Conservation (phyloP, 1,139 yeast species). For the Hyphopichia khmerensis region DNA sequence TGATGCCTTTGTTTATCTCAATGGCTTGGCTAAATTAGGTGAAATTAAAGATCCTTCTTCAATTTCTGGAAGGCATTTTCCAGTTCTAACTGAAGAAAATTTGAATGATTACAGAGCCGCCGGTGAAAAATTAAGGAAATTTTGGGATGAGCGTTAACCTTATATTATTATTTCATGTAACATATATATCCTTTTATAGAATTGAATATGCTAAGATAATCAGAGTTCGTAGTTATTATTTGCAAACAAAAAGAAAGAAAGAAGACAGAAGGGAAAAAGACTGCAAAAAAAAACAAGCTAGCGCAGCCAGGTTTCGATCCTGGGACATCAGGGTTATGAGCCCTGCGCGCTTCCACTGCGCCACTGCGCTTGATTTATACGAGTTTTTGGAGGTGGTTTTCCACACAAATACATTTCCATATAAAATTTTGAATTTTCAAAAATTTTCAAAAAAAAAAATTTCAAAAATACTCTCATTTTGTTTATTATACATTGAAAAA, state of each 20-base stretch:
- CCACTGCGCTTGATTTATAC: conserved; percentile 63
- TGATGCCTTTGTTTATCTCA: conserved; percentile 21
- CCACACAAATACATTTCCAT: no score
- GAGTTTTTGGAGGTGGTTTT: neutral
- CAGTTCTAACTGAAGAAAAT: conserved; percentile 27
- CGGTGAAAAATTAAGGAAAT: conserved; percentile 16
- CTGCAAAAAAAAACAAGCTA: conserved; percentile 27
- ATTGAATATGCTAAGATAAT: neutral
- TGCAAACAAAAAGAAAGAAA: neutral
- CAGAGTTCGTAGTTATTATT: no score
- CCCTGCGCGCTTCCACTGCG: conserved; percentile 99
- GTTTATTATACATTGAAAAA: no score
- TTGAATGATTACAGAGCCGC: conserved; percentile 17
- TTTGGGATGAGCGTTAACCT: conserved; percentile 17
- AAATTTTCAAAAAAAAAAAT: no score
- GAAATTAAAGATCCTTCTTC: conserved; percentile 16
- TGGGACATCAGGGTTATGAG: conserved; percentile 99
- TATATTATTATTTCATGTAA: neutral
- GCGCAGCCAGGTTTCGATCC: conserved; percentile 99
- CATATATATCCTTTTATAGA: neutral
- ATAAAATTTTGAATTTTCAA: no score
- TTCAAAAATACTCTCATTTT: no score
- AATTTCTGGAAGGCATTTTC: conserved; percentile 33
- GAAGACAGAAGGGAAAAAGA: no score
- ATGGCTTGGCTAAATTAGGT: conserved; percentile 26